A percentile compares a stretch with the other conserved stretches of the same genome.
These are phyloP conservation scores for Hanseniaspora hatyaiensis DNA, from an alignment of 805 yeast genomes.

Conservation along the genomic window DNA sequence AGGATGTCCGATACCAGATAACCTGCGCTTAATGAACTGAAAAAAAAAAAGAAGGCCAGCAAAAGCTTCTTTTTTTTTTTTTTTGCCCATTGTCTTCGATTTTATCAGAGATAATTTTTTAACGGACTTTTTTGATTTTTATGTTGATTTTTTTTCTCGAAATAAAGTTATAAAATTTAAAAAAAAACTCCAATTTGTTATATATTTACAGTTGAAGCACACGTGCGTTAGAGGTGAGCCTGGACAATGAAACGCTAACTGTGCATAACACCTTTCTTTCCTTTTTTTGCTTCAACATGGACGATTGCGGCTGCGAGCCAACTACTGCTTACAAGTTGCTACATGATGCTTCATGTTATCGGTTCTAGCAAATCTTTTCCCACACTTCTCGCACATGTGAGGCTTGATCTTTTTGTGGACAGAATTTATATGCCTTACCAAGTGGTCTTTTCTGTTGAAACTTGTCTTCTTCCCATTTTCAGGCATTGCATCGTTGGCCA, in stretches of 20 bases:
- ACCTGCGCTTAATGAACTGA: not conserved
- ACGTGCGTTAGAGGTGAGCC: too few species aligned
- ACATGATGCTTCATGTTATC: constrained; percentile 59
- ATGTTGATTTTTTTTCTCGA: too few species aligned
- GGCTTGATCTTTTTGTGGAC: constrained; percentile 67
- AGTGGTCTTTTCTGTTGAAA: constrained; percentile 66
- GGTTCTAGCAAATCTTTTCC: constrained; percentile 48
- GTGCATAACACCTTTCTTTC: too few species aligned
- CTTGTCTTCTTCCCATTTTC: constrained; percentile 37
- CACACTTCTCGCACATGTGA: constrained; percentile 47
- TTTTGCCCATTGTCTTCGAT: too few species aligned
- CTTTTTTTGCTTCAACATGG: too few species aligned
- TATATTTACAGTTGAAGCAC: too few species aligned
- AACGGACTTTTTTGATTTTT: too few species aligned
- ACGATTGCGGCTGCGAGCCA: too few species aligned
- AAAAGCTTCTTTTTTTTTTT: too few species aligned
- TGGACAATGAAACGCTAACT: constrained; percentile 26
- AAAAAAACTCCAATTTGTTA: too few species aligned
- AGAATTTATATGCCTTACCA: constrained; percentile 62
- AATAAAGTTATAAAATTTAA: too few species aligned
- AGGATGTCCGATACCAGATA: not conserved
- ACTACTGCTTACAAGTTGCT: constrained; percentile 38
- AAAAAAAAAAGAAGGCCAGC: not conserved
- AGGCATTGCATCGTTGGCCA: not conserved
- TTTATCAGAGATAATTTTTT: too few species aligned